Base-by-base conservation (phyloP, 768 basidiomycete genomes). In the Tephrocybe sp. region DNA sequence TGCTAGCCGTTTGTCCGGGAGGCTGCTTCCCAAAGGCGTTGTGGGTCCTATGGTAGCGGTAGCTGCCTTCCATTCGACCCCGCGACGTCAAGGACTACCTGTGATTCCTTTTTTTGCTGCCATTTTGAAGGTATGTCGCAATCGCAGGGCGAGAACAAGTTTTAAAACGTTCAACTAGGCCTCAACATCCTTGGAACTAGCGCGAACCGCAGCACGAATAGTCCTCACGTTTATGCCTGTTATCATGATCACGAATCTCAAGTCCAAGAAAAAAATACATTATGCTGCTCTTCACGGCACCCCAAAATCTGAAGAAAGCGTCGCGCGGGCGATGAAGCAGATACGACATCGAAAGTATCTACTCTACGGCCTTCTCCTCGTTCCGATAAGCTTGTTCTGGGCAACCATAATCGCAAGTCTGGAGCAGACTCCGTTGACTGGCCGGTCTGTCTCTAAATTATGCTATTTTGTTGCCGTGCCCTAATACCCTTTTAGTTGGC, bases 371-470 rank as follows among this genome's bases (percentile, higher is more conserved):
- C 74, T 91, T 18, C 62, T 89, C 39, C 69, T 84, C 34, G 69
- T 84, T 27, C 91, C 91, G 1, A 66, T 77, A 16, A 56, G 73
- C 9, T 62, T 90, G 19, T 80, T 92, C 60, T 83, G 80, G 77
- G 70, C 80, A 1, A 87, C 86, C 1, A 78, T 91, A 42, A 49
- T 89, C 2, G 87, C 86, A 2, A 87, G 87, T 54, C 58, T 84
- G 49, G 91, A 93, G 64, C 72, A 78, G 58, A 89, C 91, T 5
- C 91, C 91, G 2, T 70, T 93, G 45, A 92, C 91, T n/a, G 91
- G 91, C 64, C 78, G 90, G 89, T 90, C 53, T 44, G 84, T 70
- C 18, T 27, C 9, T 7, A 2, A 21, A 5, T 13, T 31, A 45
- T 27, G 15, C 31, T 28, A 21, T 35, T 5, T 8, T 30, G 38